Percentiles rank a stretch among this genome's conserved stretches.
Evolutionary conservation across 495 filamentous ascomycete species (phyloP).

Genomic region (Penicillium atrosanguineum): DNA sequence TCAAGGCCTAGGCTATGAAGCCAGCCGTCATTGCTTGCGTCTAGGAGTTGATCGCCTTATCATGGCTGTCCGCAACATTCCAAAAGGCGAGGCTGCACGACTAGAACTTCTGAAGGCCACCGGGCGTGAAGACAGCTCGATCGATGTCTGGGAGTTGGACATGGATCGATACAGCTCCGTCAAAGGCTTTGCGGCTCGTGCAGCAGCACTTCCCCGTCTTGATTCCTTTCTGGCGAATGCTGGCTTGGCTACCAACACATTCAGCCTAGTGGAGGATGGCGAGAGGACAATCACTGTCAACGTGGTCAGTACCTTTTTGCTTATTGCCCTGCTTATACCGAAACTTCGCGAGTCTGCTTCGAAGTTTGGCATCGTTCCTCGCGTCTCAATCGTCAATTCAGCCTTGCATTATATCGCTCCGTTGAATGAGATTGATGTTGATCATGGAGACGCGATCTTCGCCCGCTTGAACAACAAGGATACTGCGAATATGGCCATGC

Average conservation of each 20-base stretch:
- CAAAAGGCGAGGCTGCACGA: conserved; percentile 43
- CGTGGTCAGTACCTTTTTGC: conserved; percentile 40
- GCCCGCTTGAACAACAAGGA: conserved; percentile 21
- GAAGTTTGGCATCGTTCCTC: conserved; percentile 20
- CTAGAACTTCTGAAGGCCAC: conserved; percentile 28
- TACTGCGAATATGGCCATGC: conserved; percentile 23
- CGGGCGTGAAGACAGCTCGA: conserved; percentile 21
- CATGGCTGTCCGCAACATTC: conserved; percentile 41
- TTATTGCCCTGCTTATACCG: conserved; percentile 15
- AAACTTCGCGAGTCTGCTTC: conserved; percentile 26
- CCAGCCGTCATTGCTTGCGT: conserved; percentile 39
- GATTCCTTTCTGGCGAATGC: conserved; percentile 38
- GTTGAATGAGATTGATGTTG: conserved; percentile 18
- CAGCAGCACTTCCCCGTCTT: conserved; percentile 22
- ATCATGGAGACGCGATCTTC: conserved; percentile 17
- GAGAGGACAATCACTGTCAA: conserved; percentile 45
- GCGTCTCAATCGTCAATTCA: conserved; percentile 23
- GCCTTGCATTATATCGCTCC: conserved; percentile 21
- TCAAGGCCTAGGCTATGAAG: conserved; percentile 46
- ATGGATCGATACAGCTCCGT: conserved; percentile 33
- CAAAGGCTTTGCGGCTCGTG: conserved; percentile 28
- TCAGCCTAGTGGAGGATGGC: conserved; percentile 26
- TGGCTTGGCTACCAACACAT: conserved; percentile 20
- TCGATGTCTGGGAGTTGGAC: conserved; percentile 37
- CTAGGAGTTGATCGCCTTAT: conserved; percentile 41